Percentiles rank a stretch among this genome's conserved stretches.
These are phyloP conservation scores for Edaphochlamys debaryana DNA, from an alignment of 139 green algal species.

Conservation along the genomic window DNA sequence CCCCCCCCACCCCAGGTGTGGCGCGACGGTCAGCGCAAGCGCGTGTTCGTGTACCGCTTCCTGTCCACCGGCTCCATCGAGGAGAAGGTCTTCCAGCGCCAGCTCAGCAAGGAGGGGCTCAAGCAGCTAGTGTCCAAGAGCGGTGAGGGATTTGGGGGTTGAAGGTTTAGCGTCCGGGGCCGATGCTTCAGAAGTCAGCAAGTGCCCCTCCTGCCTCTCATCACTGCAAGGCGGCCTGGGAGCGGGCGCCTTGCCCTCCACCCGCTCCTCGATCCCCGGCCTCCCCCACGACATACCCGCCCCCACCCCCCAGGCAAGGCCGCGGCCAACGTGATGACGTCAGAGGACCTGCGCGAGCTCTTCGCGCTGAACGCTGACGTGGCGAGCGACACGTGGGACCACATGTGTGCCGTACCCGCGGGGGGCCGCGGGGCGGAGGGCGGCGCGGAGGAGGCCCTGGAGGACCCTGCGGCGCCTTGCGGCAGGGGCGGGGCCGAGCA, in stretches of 20 bases:
- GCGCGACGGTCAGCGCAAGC: constrained; percentile 97
- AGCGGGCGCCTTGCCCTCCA: no score
- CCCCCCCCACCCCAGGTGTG: constrained; percentile 87
- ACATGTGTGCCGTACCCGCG: constrained; percentile 27
- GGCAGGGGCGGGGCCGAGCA: background rate
- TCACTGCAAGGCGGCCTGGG: no score
- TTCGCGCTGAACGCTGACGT: constrained; percentile 78
- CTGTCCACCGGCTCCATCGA: constrained; percentile 96
- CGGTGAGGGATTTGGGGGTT: constrained; percentile 20
- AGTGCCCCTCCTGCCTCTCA: no score
- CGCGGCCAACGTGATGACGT: constrained; percentile 76
- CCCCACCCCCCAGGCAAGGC: constrained; percentile 50
- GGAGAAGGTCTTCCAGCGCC: constrained; percentile 96
- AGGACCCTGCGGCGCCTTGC: background rate
- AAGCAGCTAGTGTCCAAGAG: constrained; percentile 68
- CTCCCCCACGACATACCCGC: no score
- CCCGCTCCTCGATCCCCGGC: no score
- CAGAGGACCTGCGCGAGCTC: constrained; percentile 94
- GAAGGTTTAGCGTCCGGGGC: no score
- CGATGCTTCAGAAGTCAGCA: no score
- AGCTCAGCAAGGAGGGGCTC: constrained; percentile 83
- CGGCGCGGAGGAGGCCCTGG: background rate
- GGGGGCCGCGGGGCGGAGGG: background rate
- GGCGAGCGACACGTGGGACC: constrained; percentile 49
- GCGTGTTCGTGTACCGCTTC: constrained; percentile 97